These are phyloP conservation scores for Inga oerstediana DNA, from an alignment of 306 rosid genomes.

Conservation along the genomic window DNA sequence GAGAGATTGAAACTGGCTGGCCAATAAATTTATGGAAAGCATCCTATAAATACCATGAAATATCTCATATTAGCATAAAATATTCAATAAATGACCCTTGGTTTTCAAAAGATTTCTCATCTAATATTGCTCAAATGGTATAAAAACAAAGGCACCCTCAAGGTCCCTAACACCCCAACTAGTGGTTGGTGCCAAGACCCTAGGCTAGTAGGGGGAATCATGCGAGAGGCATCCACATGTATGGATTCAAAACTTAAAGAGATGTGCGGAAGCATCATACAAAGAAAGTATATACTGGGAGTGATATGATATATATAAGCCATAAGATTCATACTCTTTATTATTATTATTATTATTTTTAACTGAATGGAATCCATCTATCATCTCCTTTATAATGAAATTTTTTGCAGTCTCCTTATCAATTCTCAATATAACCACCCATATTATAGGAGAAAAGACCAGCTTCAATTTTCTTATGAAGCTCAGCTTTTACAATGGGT, in stretches of 20 bases:
- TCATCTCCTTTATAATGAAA: neutral
- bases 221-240: neutral
- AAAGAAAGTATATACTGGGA: neutral
- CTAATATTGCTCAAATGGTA: neutral
- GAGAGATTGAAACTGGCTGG: conserved; percentile 67
- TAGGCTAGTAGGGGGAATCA: neutral
- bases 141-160: neutral
- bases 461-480: neutral
- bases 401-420: neutral
- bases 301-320: neutral
- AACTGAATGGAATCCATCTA: neutral
- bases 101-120: neutral
- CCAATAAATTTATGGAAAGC: conserved; percentile 89
- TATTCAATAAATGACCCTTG: neutral
- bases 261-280: neutral
- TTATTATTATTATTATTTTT: neutral
- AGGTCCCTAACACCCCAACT: neutral
- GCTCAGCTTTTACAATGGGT: neutral
- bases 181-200: neutral
- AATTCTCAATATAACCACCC: neutral
- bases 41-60: conserved; percentile 49
- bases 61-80: neutral
- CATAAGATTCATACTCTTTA: neutral
- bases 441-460: neutral
- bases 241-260: neutral